Base-by-base conservation (phyloP, 1,284 basidiomycete species). In the Cystobasidium sp. region DNA sequence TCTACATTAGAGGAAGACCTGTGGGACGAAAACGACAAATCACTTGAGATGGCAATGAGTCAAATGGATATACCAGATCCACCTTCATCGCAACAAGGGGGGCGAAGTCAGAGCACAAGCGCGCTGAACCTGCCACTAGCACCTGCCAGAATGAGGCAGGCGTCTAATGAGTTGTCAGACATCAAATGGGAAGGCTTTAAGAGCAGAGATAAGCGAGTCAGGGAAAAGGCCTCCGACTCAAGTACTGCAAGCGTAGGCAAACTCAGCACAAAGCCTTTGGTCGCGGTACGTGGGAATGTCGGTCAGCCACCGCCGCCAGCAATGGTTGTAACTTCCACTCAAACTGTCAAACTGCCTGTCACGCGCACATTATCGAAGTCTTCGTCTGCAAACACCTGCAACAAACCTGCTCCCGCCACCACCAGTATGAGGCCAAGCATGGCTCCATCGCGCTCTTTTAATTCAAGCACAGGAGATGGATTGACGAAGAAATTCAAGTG, bases 1-100 rank as follows among this genome's bases (percentile, higher is more conserved):
- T 24, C 22, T n/a, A 9, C 44, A 14, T 9, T 49, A 7, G 59
- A 63, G 51, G 61, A 55, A 14, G 51, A 63, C 16, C 62, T 64
- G 18, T 73, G 70, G 70, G 53, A 58, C 12, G 70, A 73, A 7
- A 41, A 73, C 18, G 62, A 66, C 55, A 58, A 65, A 44, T 64
- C 47, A 12, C 20, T 73, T 6, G 70, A 73, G 46, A n/a, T 73
- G n/a, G 69, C 49, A 9, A 65, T 73, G 62, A 73, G 70, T 31
- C 70, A 73, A 41, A 73, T 73, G 70, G 63, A 59, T 22, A 65
- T 73, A 31, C 70, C 70, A 9, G 62, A 62, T 41, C 51, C 52
- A 24, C 55, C 70, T 22, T 53, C 47, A n/a, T 71, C 69, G n/a
- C 66, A 68, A 47, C 66, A 56, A 46, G 51, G 47, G 0, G 51